Evolutionary conservation across 1,139 yeast genomes (phyloP), one percentile per base, ranked within the genome.

Genomic region (Zygoascus sp.): DNA sequence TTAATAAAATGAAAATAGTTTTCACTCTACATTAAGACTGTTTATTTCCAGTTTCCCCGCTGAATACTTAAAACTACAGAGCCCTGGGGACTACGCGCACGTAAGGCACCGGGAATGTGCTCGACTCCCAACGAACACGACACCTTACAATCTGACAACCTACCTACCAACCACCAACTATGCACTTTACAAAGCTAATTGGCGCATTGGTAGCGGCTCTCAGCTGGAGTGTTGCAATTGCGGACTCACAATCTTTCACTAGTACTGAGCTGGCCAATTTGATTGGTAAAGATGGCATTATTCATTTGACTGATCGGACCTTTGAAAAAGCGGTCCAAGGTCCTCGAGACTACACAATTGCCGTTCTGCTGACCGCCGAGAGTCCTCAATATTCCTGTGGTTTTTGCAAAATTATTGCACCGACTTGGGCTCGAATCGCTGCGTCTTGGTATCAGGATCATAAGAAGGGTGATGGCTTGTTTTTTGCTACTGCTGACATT

Each of bases 401-500:
- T 1, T 72, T 87, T 51, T 92, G 99, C 73, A 59, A 70, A 21
- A 80, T 82, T 43, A 75, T 86, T 57, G 79, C 76, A 32, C 95
- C 97, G 1, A 79, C 77, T 43, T 87, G 67, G 60, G 69, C 75
- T 19, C 71, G 72, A 42, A 73, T 89, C 42, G 82, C 81, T 23
- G 68, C 77, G 32, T 83, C 90, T 60, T 81, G 81, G 80, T 59
- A 62, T 37, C 50, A 59, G 32, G 75, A 74, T 40, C 79, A 75
- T 58, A 73, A 77, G n/a, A 69, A 61, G 10, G 69, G 66, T 15
- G 69, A 66, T 36, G 72, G 73, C 2, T 67, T 90, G 32, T 81
- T 77, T 67, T 87, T 92, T 64, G 84, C 86, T 23, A 70, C 74
- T 47, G 80, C 95, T 7, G 96, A 90, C 60, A 81, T 86, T 59